Base-by-base conservation (phyloP, 1,139 yeast species). In the Scheffersomyces illinoinensis region DNA sequence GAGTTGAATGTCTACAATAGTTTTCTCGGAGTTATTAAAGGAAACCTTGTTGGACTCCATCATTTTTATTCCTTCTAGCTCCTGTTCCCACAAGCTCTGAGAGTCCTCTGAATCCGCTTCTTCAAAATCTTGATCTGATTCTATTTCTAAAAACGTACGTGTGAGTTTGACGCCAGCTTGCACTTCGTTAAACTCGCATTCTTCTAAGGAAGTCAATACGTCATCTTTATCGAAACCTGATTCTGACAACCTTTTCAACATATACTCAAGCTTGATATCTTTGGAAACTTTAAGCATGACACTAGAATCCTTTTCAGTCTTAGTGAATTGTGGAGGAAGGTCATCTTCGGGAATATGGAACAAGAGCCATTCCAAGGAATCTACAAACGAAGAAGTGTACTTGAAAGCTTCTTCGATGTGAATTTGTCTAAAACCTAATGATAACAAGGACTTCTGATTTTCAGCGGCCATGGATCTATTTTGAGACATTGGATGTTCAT, bases 261-360 rank as follows among this genome's bases (percentile, higher is more conserved):
- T 62, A 57, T 77, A 71, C 62, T 81, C 85, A n/a, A 67, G 62
- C 58, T 76, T 75, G 33, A 77, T 67, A 58, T 77, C 69, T 47
- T 78, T 81, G 33, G 87, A 78, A 18, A 86, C 76, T 53, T 78
- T 85, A 54, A 86, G 73, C 39, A 81, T 74, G 14, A 85, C 81
- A 47, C 76, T 77, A 0, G 85, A 75, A 61, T 83, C 85, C 51
- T 78, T 73, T 39, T 80, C 81, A 18, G 80, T 70, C 62, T 83
- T 81, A 46, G 82, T 70, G 69, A 83, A 83, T 55, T 83, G 71
- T 20, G 72, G 68, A 0, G 99, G 99, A 53, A 95, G 76, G 68
- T 95, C 99, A 69, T 93, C 98, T 67, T 93, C 98, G 0, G 98
- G 98, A 3, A 93, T 83, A 68, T 93, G 96, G 65, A 93, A 88